Conservation (phyloP, 2,329 filamentous ascomycete species). For the Fusarium bactridioides region DNA sequence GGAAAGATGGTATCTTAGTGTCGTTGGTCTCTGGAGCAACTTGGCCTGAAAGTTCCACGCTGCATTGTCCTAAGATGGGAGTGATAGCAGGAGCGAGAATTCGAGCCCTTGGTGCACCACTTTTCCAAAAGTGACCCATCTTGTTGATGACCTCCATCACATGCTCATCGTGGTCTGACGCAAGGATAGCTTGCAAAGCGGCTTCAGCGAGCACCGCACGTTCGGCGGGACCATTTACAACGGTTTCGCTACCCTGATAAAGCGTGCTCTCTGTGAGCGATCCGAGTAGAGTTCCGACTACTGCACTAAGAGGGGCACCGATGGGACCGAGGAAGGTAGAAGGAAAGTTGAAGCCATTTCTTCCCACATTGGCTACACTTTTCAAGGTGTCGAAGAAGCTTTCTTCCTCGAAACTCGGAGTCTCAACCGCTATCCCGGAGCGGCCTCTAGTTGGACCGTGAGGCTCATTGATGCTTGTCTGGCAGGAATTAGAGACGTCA, state of each 20-base stretch:
- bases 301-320: not conserved
- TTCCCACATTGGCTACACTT: slow-evolving; percentile 2
- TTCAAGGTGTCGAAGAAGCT: slow-evolving; percentile 36
- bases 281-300: not conserved
- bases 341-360: not conserved
- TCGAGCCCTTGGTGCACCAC: slow-evolving; percentile 2
- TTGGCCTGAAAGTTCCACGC: not conserved
- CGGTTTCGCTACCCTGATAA: not conserved
- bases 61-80: slow-evolving; percentile 5
- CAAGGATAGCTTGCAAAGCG: slow-evolving; percentile 29
- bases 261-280: not conserved
- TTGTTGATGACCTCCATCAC: slow-evolving; percentile 8
- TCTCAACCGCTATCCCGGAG: not conserved
- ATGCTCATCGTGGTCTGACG: slow-evolving; percentile 2
- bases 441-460: not conserved
- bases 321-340: not conserved
- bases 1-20: not conserved
- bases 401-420: slow-evolving; percentile 4
- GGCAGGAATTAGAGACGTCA: not conserved
- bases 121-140: slow-evolving; percentile 17
- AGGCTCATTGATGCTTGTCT: not conserved
- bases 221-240: slow-evolving; percentile 6
- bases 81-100: not conserved
- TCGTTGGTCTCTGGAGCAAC: not conserved
- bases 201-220: slow-evolving; percentile 36